phyloP scores from a whole-genome alignment of 2,329 filamentous ascomycete species.

The Microdochium nivale region DNA sequence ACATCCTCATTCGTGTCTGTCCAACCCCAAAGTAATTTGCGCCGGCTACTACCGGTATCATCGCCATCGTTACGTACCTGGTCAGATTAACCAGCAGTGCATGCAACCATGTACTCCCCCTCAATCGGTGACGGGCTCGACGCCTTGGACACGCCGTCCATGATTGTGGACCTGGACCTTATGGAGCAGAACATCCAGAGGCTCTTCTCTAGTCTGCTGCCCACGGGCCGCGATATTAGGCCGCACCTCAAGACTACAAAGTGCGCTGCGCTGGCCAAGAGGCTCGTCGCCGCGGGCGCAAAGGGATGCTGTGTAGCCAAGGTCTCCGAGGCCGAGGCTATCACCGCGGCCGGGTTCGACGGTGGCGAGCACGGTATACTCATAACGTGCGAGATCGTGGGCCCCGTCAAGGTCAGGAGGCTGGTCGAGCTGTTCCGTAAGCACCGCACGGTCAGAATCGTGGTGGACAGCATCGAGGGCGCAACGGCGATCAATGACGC shows the following conservation, averaged over 20 bases:
- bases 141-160: slow-evolving; percentile 43
- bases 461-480: slow-evolving; percentile 36
- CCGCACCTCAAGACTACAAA: slow-evolving; percentile 47
- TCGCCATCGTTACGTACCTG: too few species aligned
- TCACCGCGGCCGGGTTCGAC: slow-evolving; percentile 32
- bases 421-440: slow-evolving; percentile 34
- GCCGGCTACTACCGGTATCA: too few species aligned
- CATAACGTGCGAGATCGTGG: slow-evolving; percentile 42
- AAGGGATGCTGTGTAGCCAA: slow-evolving; percentile 44
- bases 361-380: slow-evolving; percentile 26
- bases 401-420: slow-evolving; percentile 32
- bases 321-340: slow-evolving; percentile 35
- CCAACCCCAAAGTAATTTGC: too few species aligned
- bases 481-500: slow-evolving; percentile 35
- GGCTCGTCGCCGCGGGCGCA: slow-evolving; percentile 34
- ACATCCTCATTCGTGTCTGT: too few species aligned
- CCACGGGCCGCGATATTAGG: slow-evolving; percentile 34
- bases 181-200: slow-evolving; percentile 42
- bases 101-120: slow-evolving; percentile 29
- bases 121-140: slow-evolving; percentile 31
- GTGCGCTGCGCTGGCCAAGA: slow-evolving; percentile 32
- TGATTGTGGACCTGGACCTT: slow-evolving; percentile 43
- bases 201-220: slow-evolving; percentile 33
- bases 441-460: slow-evolving; percentile 29
- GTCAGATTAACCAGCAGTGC: too few species aligned